Conservation (phyloP, 495 filamentous ascomycete genomes). For the Daldinia vernicosa region DNA sequence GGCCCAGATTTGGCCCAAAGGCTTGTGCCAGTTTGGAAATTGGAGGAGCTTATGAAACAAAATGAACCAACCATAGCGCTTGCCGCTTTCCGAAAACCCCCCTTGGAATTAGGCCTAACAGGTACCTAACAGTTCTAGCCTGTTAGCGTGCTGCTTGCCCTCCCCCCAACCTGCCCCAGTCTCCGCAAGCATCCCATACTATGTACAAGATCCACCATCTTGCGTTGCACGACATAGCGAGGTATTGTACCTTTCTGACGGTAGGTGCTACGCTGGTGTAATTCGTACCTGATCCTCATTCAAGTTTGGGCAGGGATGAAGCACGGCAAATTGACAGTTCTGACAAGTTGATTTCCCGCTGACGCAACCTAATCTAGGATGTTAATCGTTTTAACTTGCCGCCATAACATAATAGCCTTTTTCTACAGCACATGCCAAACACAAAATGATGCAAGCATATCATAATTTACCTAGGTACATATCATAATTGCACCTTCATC, state of each 20-base stretch:
- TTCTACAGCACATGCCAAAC: neutral
- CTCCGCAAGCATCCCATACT: neutral
- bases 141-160: slow-evolving; percentile 1
- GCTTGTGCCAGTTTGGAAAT: slow-evolving; percentile 26
- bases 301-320: slow-evolving; percentile 17
- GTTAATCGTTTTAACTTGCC: slow-evolving; percentile 13
- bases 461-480: neutral
- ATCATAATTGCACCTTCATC: neutral
- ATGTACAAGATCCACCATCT: slow-evolving; percentile 1
- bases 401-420: slow-evolving; percentile 7
- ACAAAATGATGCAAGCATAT: neutral
- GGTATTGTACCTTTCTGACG: slow-evolving; percentile 13
- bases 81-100: slow-evolving; percentile 41
- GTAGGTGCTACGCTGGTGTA: slow-evolving; percentile 8
- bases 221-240: slow-evolving; percentile 5
- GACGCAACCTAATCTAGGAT: neutral
- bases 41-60: slow-evolving; percentile 11
- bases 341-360: slow-evolving; percentile 3
- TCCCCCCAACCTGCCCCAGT: slow-evolving; percentile 7
- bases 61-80: slow-evolving; percentile 34
- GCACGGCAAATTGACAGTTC: slow-evolving; percentile 6
- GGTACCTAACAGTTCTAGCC: slow-evolving; percentile 21
- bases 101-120: slow-evolving; percentile 20
- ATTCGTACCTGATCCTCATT: slow-evolving; percentile 14
- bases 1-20: slow-evolving; percentile 34